Percentiles rank a stretch among this genome's conserved stretches.
These are phyloP conservation scores for Beauveria medogensis DNA, from an alignment of 2,329 filamentous ascomycete species.

Conservation along the genomic window DNA sequence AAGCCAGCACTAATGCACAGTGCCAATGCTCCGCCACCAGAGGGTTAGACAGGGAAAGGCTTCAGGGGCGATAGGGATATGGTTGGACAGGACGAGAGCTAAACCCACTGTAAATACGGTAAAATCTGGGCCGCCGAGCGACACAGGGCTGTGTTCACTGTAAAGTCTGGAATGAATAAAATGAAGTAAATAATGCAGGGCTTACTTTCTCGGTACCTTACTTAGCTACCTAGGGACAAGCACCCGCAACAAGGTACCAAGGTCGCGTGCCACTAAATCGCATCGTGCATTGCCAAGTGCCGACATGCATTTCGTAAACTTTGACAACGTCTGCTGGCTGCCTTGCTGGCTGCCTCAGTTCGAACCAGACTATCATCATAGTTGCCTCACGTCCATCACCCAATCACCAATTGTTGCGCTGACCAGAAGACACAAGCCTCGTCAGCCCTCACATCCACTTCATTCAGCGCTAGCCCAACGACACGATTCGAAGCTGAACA, in stretches of 20 bases:
- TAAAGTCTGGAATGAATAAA: too few relatives aligned
- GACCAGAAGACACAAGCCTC: not conserved
- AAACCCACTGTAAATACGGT: too few relatives aligned
- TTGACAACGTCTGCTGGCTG: not conserved
- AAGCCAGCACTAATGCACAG: not conserved
- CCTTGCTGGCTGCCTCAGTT: not conserved
- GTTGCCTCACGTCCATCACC: not conserved
- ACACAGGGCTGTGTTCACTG: too few relatives aligned
- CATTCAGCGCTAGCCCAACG: not conserved
- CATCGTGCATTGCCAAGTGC: not conserved
- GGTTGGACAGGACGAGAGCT: not conserved
- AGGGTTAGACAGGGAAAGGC: not conserved
- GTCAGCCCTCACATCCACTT: not conserved
- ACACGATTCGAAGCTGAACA: slow-evolving; percentile 4
- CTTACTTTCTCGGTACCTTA: too few relatives aligned
- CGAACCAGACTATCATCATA: not conserved
- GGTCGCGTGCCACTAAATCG: too few relatives aligned
- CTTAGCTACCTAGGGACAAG: too few relatives aligned
- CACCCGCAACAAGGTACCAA: too few relatives aligned
- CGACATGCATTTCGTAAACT: not conserved
- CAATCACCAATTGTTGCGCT: not conserved
- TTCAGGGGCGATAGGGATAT: not conserved
- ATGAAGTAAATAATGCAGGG: too few relatives aligned
- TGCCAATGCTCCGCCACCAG: not conserved
- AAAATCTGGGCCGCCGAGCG: too few relatives aligned